Conservation (phyloP, 1,284 basidiomycete genomes). For the Phellopilus nigrolimitatus region DNA sequence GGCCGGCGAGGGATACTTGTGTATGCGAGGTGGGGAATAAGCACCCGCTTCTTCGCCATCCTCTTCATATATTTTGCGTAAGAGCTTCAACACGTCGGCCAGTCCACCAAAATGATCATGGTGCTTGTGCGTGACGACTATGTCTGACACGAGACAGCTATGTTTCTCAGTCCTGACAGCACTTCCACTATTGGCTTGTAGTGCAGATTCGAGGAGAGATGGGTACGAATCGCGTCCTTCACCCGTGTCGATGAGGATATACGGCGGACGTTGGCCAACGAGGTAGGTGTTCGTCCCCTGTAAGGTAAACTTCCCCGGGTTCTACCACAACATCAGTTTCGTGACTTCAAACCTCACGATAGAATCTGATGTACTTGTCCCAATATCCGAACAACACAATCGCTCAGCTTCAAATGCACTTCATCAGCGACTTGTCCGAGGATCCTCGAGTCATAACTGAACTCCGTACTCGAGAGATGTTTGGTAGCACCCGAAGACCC, state of each 20-base stretch:
- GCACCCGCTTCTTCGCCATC: conserved; percentile 34
- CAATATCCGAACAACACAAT: conserved; percentile 58
- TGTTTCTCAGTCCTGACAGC: no score
- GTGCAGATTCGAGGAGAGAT: conserved; percentile 57
- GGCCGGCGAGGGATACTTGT: conserved; percentile 55
- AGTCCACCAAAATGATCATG: conserved; percentile 83
- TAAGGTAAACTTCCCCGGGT: conserved; percentile 87
- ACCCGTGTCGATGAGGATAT: conserved; percentile 86
- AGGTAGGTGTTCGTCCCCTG: conserved; percentile 97
- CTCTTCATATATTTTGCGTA: conserved; percentile 55
- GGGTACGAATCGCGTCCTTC: conserved; percentile 72
- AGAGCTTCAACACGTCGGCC: conserved; percentile 61
- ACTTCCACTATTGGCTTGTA: conserved; percentile 36
- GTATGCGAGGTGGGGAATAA: conserved; percentile 61
- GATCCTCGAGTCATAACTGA: not conserved
- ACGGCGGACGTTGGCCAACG: conserved; percentile 64
- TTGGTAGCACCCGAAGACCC: conserved; percentile 12
- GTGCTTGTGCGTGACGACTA: conserved; percentile 91
- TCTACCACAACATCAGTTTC: conserved; percentile 43
- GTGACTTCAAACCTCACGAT: not conserved
- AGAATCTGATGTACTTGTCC: conserved; percentile 53
- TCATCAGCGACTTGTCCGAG: not conserved
- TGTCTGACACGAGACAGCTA: conserved; percentile 56
- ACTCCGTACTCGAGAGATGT: conserved; percentile 15
- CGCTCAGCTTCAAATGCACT: conserved; percentile 46